phyloP scores from a whole-genome alignment of 805 yeast species.

The Metschnikowia proteae region DNA sequence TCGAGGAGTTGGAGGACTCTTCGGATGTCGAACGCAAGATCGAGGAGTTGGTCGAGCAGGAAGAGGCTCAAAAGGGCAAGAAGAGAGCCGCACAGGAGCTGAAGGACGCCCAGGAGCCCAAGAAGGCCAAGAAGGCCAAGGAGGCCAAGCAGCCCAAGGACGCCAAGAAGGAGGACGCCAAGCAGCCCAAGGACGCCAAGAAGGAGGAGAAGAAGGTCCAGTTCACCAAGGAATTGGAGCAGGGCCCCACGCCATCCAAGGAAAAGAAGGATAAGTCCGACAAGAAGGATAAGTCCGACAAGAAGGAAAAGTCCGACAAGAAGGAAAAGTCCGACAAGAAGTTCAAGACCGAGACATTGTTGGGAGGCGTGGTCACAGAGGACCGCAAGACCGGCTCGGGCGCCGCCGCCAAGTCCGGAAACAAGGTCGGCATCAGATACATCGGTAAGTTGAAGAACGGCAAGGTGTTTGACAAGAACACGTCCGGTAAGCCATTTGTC shows the following conservation, averaged over 20 bases:
- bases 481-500: constrained; percentile 91
- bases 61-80: constrained; percentile 28
- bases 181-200: not conserved
- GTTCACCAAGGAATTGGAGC: constrained; percentile 87
- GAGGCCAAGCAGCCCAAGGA: constrained; percentile 23
- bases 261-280: constrained; percentile 20
- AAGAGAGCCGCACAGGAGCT: constrained; percentile 35
- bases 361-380: constrained; percentile 92
- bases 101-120: constrained; percentile 16
- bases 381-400: constrained; percentile 91
- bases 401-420: constrained; percentile 78
- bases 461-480: constrained; percentile 94
- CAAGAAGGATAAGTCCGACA: constrained; percentile 76
- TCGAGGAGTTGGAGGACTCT: constrained; percentile 63
- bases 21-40: constrained; percentile 70
- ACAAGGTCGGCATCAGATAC: constrained; percentile 94
- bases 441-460: constrained; percentile 97
- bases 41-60: constrained; percentile 69
- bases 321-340: constrained; percentile 35
- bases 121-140: constrained; percentile 25
- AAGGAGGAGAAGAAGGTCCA: constrained; percentile 53
- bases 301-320: constrained; percentile 41
- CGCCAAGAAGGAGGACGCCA: constrained; percentile 23
- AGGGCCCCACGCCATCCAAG: constrained; percentile 74
- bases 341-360: constrained; percentile 70